phyloP scores from a whole-genome alignment of 768 basidiomycete genomes.

The Punctularia strigosozonata region DNA sequence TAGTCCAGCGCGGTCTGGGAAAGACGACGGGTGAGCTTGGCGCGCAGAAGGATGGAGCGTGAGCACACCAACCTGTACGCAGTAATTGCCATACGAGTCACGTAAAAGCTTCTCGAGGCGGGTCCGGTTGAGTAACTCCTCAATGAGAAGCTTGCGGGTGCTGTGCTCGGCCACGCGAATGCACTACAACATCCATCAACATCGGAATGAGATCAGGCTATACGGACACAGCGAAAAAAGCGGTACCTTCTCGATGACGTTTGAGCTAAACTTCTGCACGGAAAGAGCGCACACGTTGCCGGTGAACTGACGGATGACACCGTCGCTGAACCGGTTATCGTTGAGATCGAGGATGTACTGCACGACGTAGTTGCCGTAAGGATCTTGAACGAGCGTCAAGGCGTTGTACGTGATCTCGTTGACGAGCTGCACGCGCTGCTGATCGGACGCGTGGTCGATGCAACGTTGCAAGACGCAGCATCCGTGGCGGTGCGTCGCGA shows the following conservation, averaged over 20 bases:
- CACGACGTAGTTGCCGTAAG: conserved; percentile 90
- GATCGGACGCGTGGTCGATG: conserved; percentile 95
- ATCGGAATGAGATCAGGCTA: not conserved
- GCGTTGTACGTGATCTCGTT: conserved; percentile 99
- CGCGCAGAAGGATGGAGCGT: not conserved
- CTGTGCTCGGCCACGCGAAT: conserved; percentile 93
- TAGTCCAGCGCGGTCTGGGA: conserved; percentile 91
- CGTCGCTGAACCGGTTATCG: conserved; percentile 97
- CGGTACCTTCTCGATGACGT: conserved; percentile 90
- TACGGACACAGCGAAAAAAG: too few species aligned
- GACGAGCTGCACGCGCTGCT: conserved; percentile 90
- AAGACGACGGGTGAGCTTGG: conserved; percentile 2
- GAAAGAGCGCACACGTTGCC: conserved; percentile 97
- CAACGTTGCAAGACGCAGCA: conserved; percentile 98
- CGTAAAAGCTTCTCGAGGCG: conserved; percentile 91
- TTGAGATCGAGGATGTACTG: conserved; percentile 98
- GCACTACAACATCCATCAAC: conserved; percentile 23
- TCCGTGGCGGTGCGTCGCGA: conserved; percentile 94
- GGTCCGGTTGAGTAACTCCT: conserved; percentile 88
- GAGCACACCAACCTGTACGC: conserved; percentile 54
- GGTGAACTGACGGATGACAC: conserved; percentile 91
- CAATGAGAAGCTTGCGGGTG: conserved; percentile 89
- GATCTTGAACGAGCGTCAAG: conserved; percentile 94
- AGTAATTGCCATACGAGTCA: conserved; percentile 95
- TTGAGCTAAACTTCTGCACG: conserved; percentile 98